Conservation (phyloP, 2,329 filamentous ascomycete species). For the Penicillium sp. region DNA sequence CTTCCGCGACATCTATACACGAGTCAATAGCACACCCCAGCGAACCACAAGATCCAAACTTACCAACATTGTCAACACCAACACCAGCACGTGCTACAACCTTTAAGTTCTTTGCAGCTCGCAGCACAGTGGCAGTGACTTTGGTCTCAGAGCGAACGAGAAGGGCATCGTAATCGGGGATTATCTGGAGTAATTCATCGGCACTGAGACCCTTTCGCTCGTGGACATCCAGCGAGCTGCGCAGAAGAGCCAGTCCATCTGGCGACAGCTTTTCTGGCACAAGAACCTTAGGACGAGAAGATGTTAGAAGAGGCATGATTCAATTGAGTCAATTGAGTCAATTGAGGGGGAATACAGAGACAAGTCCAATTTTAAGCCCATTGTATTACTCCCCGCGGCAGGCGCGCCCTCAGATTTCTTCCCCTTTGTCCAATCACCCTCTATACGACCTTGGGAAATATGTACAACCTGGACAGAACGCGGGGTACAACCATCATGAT, state of each 20-base stretch:
- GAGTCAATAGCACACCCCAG: neutral
- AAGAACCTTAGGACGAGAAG: slow-evolving; percentile 55
- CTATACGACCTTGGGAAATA: neutral
- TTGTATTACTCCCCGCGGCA: neutral
- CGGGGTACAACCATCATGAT: slow-evolving; percentile 10
- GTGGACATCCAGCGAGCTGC: slow-evolving; percentile 67
- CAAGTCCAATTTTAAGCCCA: neutral
- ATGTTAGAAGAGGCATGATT: slow-evolving; percentile 20
- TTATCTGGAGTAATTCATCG: slow-evolving; percentile 63
- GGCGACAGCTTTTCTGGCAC: slow-evolving; percentile 77
- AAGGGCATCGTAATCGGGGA: slow-evolving; percentile 70
- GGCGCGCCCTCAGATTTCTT: neutral
- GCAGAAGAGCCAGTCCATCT: slow-evolving; percentile 71
- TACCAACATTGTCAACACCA: slow-evolving; percentile 74
- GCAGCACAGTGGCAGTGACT: slow-evolving; percentile 67
- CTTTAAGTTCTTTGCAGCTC: slow-evolving; percentile 65
- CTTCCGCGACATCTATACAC: slow-evolving; percentile 61
- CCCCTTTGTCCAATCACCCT: neutral
- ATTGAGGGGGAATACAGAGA: neutral
- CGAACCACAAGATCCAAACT: slow-evolving; percentile 8
- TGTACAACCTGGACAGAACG: slow-evolving; percentile 1
- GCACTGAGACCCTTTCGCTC: slow-evolving; percentile 61
- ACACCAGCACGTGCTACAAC: slow-evolving; percentile 80
- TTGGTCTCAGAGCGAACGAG: slow-evolving; percentile 81
- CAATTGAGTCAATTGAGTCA: neutral